Evolutionary conservation across 768 basidiomycete species (phyloP), one percentile per base, ranked within the genome.

Genomic region (Trichaptum fuscoviolaceum): DNA sequence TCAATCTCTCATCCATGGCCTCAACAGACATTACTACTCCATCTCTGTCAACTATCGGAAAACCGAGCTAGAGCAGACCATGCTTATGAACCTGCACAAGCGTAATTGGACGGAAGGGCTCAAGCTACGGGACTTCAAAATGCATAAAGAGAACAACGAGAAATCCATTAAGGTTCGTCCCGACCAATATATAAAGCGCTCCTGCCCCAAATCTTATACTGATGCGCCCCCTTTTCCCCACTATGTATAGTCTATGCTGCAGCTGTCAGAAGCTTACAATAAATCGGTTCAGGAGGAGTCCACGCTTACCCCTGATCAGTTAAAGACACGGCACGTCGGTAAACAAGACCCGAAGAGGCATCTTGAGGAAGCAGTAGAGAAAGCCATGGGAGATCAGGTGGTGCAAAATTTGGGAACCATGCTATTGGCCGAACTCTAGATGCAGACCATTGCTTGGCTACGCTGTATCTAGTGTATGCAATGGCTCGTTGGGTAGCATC

Each of bases 41-140:
- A 95, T 99, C 70, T 95, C 91, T 7, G 96, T 99, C 68, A 95
- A 96, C 77, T 99, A 99, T 79, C 88, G 96, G 71, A 99, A 99
- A 83, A 98, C 96, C 30, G 96, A 98, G 75, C 86, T 96, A 1
- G 97, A 99, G 77, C 97, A 99, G 75, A 87, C 91, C 20, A 99
- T 99, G 97, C 79, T 99, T 70, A 94, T 99, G 91, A 99, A 99
- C 77, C 80, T 99, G 72, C 97, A 99, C 82, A 99, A 99, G 78
- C 84, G 95, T 72, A 96, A 97, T 74, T 99, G 97, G 97, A 99
- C 97, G 1, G 96, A 99, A 76, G 97, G 96, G 0, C 80, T 99
- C 70, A 93, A 92, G 75, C 77, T 99, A 73, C 84, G 88, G 57
- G 95, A 99, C 78, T 99, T 98, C 78, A 85, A 91, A 77, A 78